phyloP scores from a whole-genome alignment of 2,329 filamentous ascomycete species.

The Phaeosphaeria sp. region DNA sequence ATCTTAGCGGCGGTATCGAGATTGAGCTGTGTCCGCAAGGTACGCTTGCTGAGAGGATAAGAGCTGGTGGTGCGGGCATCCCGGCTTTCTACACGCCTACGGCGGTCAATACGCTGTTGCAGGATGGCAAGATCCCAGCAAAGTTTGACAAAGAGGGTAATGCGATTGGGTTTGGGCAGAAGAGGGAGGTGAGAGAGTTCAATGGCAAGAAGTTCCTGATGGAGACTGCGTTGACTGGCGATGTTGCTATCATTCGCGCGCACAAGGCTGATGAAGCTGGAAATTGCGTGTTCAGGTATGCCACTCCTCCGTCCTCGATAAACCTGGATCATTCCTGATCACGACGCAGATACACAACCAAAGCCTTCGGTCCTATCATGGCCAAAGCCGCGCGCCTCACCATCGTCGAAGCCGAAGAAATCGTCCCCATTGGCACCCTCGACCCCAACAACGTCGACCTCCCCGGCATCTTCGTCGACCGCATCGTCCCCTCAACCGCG shows the following conservation, averaged over 20 bases:
- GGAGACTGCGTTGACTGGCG: conserved; percentile 77
- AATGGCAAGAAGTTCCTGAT: conserved; percentile 75
- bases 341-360: conserved; percentile 41
- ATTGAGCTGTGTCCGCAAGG: conserved; percentile 81
- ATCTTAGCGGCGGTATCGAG: conserved; percentile 73
- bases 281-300: conserved; percentile 71
- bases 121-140: conserved; percentile 71
- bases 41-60: conserved; percentile 73
- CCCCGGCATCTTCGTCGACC: conserved; percentile 90
- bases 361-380: conserved; percentile 63
- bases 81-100: conserved; percentile 83
- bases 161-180: conserved; percentile 67
- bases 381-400: conserved; percentile 88
- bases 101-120: conserved; percentile 67
- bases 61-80: conserved; percentile 77
- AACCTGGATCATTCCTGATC: conserved; percentile 4
- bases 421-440: conserved; percentile 87
- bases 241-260: conserved; percentile 77
- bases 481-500: conserved; percentile 79
- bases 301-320: too few species aligned
- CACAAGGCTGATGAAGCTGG: conserved; percentile 79
- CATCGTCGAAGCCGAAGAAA: conserved; percentile 93
- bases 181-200: conserved; percentile 75
- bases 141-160: conserved; percentile 64
- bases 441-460: conserved; percentile 82